phyloP scores from a whole-genome alignment of 2,329 filamentous ascomycete genomes.

The Clonostachys chloroleuca region DNA sequence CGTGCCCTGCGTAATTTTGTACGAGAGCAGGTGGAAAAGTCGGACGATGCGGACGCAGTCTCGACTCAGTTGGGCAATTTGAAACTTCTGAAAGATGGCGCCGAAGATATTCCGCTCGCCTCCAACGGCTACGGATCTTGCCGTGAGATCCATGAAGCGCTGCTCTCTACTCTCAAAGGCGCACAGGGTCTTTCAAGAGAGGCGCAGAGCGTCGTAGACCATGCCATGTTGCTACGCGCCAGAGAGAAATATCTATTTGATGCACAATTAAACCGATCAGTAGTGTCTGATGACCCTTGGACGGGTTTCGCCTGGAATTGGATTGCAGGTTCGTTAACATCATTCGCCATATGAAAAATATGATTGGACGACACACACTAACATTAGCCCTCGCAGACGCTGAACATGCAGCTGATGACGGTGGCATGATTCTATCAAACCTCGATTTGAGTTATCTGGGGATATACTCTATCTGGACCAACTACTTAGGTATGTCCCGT shows the following conservation, averaged over 20 bases:
- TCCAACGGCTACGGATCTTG: slow-evolving; percentile 39
- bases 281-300: slow-evolving; percentile 70
- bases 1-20: slow-evolving; percentile 35
- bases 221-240: slow-evolving; percentile 55
- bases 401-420: slow-evolving; percentile 58
- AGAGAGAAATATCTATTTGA: slow-evolving; percentile 62
- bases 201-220: slow-evolving; percentile 48
- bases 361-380: neutral
- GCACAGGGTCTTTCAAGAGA: slow-evolving; percentile 42
- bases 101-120: slow-evolving; percentile 28
- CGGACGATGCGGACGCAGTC: slow-evolving; percentile 12
- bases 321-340: slow-evolving; percentile 51
- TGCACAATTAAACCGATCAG: slow-evolving; percentile 57
- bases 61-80: slow-evolving; percentile 14
- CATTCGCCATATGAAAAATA: neutral
- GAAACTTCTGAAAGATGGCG: slow-evolving; percentile 19
- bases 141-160: slow-evolving; percentile 51
- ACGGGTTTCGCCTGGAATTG: slow-evolving; percentile 78
- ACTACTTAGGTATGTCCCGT: slow-evolving; percentile 52
- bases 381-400: slow-evolving; percentile 36
- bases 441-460: slow-evolving; percentile 75
- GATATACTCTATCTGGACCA: slow-evolving; percentile 67
- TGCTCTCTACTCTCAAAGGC: slow-evolving; percentile 39
- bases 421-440: slow-evolving; percentile 65
- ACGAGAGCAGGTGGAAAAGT: slow-evolving; percentile 16